A percentile compares a stretch with the other conserved stretches of the same genome.
Evolutionary conservation across 2,329 filamentous ascomycete species (phyloP).

Genomic region (Lasiodiplodia citricola): DNA sequence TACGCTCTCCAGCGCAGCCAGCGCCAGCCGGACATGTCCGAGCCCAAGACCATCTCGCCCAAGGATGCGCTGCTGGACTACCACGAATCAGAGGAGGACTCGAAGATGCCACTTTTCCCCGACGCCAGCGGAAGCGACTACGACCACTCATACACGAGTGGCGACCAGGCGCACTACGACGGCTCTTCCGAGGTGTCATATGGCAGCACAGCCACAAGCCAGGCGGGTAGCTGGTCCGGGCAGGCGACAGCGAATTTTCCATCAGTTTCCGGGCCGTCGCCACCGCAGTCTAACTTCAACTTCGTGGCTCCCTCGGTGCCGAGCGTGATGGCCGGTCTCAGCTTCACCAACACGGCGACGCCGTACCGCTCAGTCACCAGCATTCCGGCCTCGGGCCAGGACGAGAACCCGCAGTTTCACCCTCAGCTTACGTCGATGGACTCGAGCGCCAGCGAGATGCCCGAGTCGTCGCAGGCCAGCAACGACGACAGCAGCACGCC

Average conservation of each 20-base stretch:
- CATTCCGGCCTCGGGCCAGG: constrained; percentile 32
- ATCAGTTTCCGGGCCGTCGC: constrained; percentile 34
- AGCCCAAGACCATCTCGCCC: constrained; percentile 87
- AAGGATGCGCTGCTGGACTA: constrained; percentile 91
- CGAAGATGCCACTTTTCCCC: constrained; percentile 76
- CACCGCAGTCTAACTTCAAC: constrained; percentile 46
- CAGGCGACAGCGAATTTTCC: constrained; percentile 33
- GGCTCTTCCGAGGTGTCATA: constrained; percentile 48
- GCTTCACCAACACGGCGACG: constrained; percentile 37
- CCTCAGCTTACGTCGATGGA: constrained; percentile 66
- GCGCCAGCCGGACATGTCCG: constrained; percentile 46
- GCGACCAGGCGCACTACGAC: constrained; percentile 45
- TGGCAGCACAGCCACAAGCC: constrained; percentile 49
- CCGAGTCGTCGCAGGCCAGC: constrained; percentile 42
- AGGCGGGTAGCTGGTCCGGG: constrained; percentile 43
- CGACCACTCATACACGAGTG: constrained; percentile 50
- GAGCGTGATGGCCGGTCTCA: constrained; percentile 37
- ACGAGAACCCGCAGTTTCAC: constrained; percentile 60
- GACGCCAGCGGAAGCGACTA: constrained; percentile 61
- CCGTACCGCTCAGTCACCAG: constrained; percentile 44
- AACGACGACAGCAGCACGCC: constrained; percentile 33
- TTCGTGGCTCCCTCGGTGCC: constrained; percentile 53
- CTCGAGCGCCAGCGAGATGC: constrained; percentile 62
- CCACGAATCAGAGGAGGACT: constrained; percentile 72
- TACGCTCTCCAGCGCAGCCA: constrained; percentile 49